Evolutionary conservation across 2,329 filamentous ascomycete genomes (phyloP), one percentile per base, ranked within the genome.

Genomic region (Diaporthe citriasiana): DNA sequence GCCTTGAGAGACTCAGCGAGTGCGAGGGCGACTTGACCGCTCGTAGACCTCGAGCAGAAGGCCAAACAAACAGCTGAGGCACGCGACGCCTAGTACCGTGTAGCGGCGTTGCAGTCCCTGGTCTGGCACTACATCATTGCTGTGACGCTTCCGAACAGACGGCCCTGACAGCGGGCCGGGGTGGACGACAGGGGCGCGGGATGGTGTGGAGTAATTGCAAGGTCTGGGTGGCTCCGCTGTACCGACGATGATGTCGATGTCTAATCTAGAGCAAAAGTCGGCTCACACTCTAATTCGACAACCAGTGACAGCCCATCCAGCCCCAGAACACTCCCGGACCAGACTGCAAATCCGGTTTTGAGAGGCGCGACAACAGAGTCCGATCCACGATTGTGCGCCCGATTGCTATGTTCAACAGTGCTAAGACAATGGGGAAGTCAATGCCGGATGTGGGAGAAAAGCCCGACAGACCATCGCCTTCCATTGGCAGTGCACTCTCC

Each of bases 291-390:
- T 55, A 51, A 70, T 70, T 73, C 63, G 72, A 73, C 56, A 55
- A 63, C 65, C 71, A 73, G 40, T 35, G 38, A 42, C 19, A 25
- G 55, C 7, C 33, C 57, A 40, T 27, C 47, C 59, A 55, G 47
- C 35, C 40, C 59, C 15, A n/a, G 40, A 17, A 56, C 53, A 19
- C 35, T 45, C 51, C 47, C 51, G n/a, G 27, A 50, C 45, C 38
- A 27, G 68, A 25, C 50, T 38, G 50, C 70, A 72, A 74, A 74
- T 72, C 73, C 72, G 70, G 73, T 71, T 74, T 73, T 63, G 55
- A 50, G 19, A 57, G 30, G 47, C 47, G 12, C 12, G n/a, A 25
- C 63, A 35, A 10, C 10, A 33, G n/a, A 27, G 38, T 33, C 51
- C 56, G 47, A 71, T 71, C 69, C n/a, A 63, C 56, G 56, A 63